Percentiles rank a stretch among this genome's conserved stretches.
phyloP scores from a whole-genome alignment of 306 rosid species.

The Trifolium repens region DNA sequence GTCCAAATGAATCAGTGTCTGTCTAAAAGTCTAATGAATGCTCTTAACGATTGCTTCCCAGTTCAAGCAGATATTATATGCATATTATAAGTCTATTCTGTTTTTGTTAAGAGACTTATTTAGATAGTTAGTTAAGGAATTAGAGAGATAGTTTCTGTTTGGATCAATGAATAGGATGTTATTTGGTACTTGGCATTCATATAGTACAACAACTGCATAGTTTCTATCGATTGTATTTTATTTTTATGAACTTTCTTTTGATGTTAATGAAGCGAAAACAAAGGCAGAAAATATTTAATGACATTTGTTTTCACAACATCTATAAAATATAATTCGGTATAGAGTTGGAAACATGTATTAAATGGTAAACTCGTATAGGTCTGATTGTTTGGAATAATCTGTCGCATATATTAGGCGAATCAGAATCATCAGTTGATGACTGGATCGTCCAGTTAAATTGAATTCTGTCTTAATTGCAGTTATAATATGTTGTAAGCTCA shows the following conservation, averaged over 20 bases:
- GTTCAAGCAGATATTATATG: not conserved
- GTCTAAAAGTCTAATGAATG: not conserved
- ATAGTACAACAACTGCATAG: not conserved
- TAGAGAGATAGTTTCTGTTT: not conserved
- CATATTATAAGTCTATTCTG: too few species aligned
- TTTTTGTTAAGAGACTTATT: not conserved
- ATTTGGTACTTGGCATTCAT: not conserved
- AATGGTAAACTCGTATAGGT: conserved; percentile 4
- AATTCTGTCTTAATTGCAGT: conserved; percentile 8
- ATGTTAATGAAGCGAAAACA: conserved; percentile 22
- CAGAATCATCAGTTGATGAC: conserved; percentile 12
- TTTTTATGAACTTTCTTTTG: not conserved
- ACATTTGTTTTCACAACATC: not conserved
- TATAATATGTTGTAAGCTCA: conserved; percentile 10
- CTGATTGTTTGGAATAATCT: conserved; percentile 32
- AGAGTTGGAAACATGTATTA: not conserved
- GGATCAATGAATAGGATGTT: not conserved
- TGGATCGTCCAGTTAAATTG: conserved; percentile 7
- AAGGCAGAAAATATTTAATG: not conserved
- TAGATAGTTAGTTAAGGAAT: not conserved
- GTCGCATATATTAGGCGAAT: not conserved
- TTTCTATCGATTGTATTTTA: not conserved
- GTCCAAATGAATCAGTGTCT: not conserved
- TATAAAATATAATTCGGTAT: not conserved
- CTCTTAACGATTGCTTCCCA: not conserved